A percentile compares a stretch with the other conserved stretches of the same genome.
Conservation (phyloP, 176 grass and related monocot species). For the Phoenix roebelenii region DNA sequence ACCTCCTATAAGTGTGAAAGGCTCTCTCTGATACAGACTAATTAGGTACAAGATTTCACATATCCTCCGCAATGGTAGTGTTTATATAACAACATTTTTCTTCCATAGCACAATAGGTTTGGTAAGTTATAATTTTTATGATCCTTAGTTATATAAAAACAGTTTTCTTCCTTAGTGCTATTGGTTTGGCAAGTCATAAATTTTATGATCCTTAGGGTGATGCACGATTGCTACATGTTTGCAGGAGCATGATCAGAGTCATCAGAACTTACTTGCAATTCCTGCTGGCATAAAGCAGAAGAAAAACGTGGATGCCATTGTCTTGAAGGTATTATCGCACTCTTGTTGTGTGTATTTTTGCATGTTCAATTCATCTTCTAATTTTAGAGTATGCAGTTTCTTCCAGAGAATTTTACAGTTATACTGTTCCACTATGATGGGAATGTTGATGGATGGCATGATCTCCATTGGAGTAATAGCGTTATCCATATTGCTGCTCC, state of each 20-base stretch:
- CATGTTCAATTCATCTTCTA: constrained; percentile 25
- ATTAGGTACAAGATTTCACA: too few relatives aligned
- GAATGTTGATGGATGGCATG: constrained; percentile 79
- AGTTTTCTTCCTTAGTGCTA: too few relatives aligned
- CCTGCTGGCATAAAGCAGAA: constrained; percentile 81
- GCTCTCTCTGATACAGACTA: too few relatives aligned
- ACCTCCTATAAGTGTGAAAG: too few relatives aligned
- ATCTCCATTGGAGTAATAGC: constrained; percentile 66
- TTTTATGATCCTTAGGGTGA: background rate
- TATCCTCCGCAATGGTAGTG: too few relatives aligned
- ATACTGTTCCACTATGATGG: constrained; percentile 98
- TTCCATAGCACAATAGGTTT: too few relatives aligned
- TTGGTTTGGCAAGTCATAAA: too few relatives aligned
- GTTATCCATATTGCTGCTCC: constrained; percentile 80
- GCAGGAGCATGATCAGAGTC: constrained; percentile 31
- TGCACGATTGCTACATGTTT: constrained; percentile 16
- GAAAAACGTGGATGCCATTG: constrained; percentile 63
- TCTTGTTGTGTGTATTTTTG: constrained; percentile 2
- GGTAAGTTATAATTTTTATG: too few relatives aligned
- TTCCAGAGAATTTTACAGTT: constrained; percentile 91
- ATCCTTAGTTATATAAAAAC: too few relatives aligned
- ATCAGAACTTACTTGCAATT: constrained; percentile 60
- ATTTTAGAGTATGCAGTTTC: constrained; percentile 76
- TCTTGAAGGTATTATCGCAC: constrained; percentile 57
- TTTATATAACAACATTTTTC: too few relatives aligned